A percentile compares a stretch with the other conserved stretches of the same genome.
Conservation (phyloP, 257 asterid genomes). For the Paraleonurus japonicus region DNA sequence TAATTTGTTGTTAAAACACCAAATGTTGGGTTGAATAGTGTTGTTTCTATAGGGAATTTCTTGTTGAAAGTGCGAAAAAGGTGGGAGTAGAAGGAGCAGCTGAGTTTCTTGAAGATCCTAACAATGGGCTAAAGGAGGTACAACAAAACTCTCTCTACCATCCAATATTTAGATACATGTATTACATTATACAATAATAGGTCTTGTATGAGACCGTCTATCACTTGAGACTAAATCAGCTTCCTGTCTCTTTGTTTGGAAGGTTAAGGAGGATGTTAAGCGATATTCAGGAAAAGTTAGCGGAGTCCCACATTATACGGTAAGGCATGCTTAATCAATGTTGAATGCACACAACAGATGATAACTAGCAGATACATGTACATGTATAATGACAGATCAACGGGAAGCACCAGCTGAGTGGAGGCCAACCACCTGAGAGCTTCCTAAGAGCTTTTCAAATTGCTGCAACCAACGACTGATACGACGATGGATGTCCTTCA, state of each 20-base stretch:
- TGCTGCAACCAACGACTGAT: conserved; percentile 37
- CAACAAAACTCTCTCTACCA: no score
- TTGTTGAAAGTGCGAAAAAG: conserved; percentile 65
- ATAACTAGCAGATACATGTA: background rate
- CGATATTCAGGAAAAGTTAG: conserved; percentile 44
- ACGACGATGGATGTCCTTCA: background rate
- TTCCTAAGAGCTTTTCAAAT: conserved; percentile 56
- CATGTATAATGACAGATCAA: conserved; percentile 45
- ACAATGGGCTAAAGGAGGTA: conserved; percentile 87
- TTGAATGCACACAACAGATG: background rate
- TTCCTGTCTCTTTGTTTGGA: background rate
- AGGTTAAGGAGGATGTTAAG: conserved; percentile 66
- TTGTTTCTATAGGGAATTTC: conserved; percentile 55
- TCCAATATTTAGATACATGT: background rate
- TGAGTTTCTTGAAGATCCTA: conserved; percentile 82
- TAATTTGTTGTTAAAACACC: background rate
- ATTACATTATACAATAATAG: background rate
- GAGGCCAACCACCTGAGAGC: conserved; percentile 80
- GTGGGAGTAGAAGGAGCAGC: conserved; percentile 92
- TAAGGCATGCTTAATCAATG: conserved; percentile 29
- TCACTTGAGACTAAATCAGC: background rate
- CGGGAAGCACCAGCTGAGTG: conserved; percentile 63
- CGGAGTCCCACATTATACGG: conserved; percentile 78
- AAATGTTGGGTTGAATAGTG: background rate
- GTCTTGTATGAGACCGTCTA: background rate